Conservation (phyloP, 371 early-diverging fungal species). For the Batkoa obscura region DNA sequence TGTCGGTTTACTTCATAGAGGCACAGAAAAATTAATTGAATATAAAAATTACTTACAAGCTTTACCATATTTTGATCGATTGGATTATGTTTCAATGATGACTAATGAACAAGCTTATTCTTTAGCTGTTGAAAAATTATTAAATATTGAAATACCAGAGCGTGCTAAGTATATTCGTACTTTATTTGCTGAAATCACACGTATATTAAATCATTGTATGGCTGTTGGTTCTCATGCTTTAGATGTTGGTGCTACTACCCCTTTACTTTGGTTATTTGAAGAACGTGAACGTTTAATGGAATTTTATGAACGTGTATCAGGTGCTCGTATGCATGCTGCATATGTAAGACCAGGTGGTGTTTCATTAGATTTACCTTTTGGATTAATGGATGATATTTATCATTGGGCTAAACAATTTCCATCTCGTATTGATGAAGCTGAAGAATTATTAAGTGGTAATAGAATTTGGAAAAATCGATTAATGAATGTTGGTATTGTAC, state of each 20-base stretch:
- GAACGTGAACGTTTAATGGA: slow-evolving; percentile 97
- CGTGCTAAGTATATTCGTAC: slow-evolving; percentile 94
- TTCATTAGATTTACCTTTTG: slow-evolving; percentile 77
- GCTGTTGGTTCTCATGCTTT: slow-evolving; percentile 88
- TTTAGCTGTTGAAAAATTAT: slow-evolving; percentile 88
- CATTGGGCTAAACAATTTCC: slow-evolving; percentile 78
- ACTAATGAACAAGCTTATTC: slow-evolving; percentile 86
- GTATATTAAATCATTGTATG: slow-evolving; percentile 95
- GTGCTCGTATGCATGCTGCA: slow-evolving; percentile 94
- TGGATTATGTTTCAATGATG: slow-evolving; percentile 98
- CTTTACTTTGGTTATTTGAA: slow-evolving; percentile 96
- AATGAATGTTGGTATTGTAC: slow-evolving; percentile 69
- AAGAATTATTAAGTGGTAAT: slow-evolving; percentile 80
- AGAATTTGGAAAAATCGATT: slow-evolving; percentile 90
- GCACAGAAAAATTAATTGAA: slow-evolving; percentile 96
- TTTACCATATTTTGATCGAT: slow-evolving; percentile 93
- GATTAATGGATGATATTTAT: slow-evolving; percentile 87
- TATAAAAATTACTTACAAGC: slow-evolving; percentile 96
- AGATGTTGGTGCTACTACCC: slow-evolving; percentile 94
- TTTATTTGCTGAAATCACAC: slow-evolving; percentile 92
- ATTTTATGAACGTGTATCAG: slow-evolving; percentile 95
- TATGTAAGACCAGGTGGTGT: slow-evolving; percentile 97
- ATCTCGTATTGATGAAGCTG: slow-evolving; percentile 81
- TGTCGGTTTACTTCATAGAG: slow-evolving; percentile 90
- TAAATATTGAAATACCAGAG: slow-evolving; percentile 88